These are phyloP conservation scores for Boletellus ananas DNA, from an alignment of 768 basidiomycete species.

Conservation along the genomic window DNA sequence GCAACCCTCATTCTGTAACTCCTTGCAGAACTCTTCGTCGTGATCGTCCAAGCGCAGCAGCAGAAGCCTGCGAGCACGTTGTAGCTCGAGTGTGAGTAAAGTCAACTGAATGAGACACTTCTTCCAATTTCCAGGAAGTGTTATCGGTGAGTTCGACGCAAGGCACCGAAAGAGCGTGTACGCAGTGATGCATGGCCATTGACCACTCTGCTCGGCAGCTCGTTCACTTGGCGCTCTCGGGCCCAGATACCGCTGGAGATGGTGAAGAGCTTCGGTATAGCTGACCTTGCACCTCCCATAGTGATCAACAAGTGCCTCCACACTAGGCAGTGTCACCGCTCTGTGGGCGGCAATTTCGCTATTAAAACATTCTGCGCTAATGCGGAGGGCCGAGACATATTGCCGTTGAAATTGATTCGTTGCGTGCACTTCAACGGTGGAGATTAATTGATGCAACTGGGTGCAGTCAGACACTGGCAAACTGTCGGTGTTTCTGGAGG, in stretches of 20 bases:
- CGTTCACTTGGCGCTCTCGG: constrained; percentile 12
- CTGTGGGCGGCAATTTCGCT: neutral
- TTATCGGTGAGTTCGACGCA: constrained; percentile 15
- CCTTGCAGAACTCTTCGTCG: neutral
- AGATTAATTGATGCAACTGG: neutral
- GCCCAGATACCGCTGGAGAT: constrained; percentile 5
- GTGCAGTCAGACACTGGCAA: neutral
- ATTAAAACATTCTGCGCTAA: neutral
- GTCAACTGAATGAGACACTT: constrained; percentile 26
- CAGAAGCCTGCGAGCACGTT: constrained; percentile 14
- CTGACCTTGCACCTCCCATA: neutral
- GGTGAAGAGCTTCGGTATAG: neutral
- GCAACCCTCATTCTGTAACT: neutral
- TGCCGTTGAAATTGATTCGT: neutral
- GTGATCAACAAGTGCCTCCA: neutral
- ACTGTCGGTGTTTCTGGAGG: neutral
- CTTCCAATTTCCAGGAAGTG: constrained; percentile 24
- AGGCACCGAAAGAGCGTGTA: constrained; percentile 29
- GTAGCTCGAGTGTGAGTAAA: constrained; percentile 26
- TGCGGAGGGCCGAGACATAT: neutral
- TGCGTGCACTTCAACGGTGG: neutral
- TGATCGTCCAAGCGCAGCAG: neutral
- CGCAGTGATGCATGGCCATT: constrained; percentile 35
- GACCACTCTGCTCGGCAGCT: constrained; percentile 11
- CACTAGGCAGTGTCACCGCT: neutral